Conservation (phyloP, 192 early-diverging fungal genomes). For the Fimicolochytrium jonesii region DNA sequence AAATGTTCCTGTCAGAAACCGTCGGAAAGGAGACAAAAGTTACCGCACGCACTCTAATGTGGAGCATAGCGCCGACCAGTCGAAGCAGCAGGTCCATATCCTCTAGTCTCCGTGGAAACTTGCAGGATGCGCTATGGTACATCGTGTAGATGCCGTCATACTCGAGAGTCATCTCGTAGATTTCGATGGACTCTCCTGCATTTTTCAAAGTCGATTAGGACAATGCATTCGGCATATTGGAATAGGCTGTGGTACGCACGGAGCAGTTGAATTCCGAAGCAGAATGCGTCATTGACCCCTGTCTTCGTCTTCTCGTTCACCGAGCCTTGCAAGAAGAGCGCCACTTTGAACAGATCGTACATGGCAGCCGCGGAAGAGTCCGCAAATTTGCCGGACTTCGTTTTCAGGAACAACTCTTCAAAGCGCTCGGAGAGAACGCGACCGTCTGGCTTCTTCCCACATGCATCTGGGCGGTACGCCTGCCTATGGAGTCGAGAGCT, state of each 20-base stretch:
- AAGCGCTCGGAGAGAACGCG: neutral
- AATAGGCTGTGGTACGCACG: neutral
- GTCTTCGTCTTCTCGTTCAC: neutral
- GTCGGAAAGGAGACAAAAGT: no score
- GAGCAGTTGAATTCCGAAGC: neutral
- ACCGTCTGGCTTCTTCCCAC: neutral
- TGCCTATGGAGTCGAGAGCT: neutral
- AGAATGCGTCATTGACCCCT: neutral
- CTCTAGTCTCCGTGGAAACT: neutral
- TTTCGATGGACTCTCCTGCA: neutral
- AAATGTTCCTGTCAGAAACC: no score
- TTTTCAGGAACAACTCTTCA: neutral
- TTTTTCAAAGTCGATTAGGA: no score
- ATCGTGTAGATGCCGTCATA: neutral
- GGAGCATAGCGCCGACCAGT: neutral
- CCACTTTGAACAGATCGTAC: neutral
- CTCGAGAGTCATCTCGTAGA: neutral
- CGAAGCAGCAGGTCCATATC: neutral
- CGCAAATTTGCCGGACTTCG: neutral
- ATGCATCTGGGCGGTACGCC: neutral
- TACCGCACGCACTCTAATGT: no score
- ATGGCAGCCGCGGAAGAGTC: neutral
- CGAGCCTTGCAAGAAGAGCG: neutral
- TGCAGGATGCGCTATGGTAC: neutral
- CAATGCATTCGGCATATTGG: no score